Evolutionary conservation across 129 eudicot genomes (phyloP).

Genomic region (Solidago caesia): DNA sequence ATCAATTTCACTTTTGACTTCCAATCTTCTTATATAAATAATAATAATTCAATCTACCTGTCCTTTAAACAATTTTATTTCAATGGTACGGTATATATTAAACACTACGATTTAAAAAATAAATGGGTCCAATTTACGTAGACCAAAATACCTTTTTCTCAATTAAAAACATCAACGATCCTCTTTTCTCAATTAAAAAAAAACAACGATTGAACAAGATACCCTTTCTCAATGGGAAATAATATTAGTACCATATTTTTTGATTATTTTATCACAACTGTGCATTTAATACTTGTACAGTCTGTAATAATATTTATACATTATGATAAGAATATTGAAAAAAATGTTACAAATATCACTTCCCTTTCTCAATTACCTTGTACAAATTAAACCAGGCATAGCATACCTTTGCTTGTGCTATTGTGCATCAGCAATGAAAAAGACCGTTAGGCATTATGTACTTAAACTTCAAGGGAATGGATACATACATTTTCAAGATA

Average conservation of each 20-base stretch:
- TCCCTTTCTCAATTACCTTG: constrained; percentile 4
- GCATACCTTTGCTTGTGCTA: not conserved
- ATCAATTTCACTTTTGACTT: constrained; percentile 50
- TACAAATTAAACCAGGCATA: not conserved
- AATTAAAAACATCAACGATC: not conserved
- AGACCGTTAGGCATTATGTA: not conserved
- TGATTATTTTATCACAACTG: too few relatives aligned
- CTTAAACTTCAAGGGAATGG: not conserved
- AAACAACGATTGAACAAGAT: too few relatives aligned
- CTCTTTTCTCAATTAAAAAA: not conserved
- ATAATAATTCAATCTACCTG: constrained; percentile 20
- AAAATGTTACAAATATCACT: too few relatives aligned
- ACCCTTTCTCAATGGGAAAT: not conserved
- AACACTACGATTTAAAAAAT: not conserved
- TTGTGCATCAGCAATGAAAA: too few relatives aligned
- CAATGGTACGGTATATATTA: not conserved
- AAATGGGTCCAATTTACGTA: not conserved
- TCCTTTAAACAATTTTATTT: not conserved
- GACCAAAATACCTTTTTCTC: not conserved
- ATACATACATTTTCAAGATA: not conserved
- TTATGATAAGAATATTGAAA: too few relatives aligned
- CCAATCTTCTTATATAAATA: constrained; percentile 20
- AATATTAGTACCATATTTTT: too few relatives aligned
- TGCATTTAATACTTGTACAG: too few relatives aligned
- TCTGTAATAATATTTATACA: too few relatives aligned